A percentile compares a stretch with the other conserved stretches of the same genome.
Evolutionary conservation across 805 yeast species (phyloP).

Genomic region (Brettanomyces custersianus): DNA sequence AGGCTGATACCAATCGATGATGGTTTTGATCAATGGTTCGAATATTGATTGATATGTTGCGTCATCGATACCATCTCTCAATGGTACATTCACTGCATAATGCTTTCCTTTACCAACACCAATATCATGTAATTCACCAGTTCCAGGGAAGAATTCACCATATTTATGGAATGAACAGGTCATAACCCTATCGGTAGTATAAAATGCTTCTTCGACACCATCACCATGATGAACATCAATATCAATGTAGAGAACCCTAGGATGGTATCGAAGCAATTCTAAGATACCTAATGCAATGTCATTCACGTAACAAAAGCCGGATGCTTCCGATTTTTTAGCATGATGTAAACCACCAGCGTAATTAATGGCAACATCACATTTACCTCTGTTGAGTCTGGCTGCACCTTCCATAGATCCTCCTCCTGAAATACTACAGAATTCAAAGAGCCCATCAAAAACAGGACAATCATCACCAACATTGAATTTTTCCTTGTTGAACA

Average conservation of each 20-base stretch:
- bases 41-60: constrained; percentile 74
- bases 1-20: constrained; percentile 86
- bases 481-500: constrained; percentile 84
- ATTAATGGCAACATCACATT: constrained; percentile 85
- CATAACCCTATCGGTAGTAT: constrained; percentile 86
- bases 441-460: constrained; percentile 70
- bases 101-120: constrained; percentile 83
- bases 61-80: constrained; percentile 92
- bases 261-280: constrained; percentile 70
- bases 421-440: constrained; percentile 69
- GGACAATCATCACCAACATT: constrained; percentile 96
- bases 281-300: constrained; percentile 83
- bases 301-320: constrained; percentile 86
- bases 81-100: constrained; percentile 77
- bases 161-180: constrained; percentile 87
- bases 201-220: constrained; percentile 92
- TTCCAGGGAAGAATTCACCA: constrained; percentile 90
- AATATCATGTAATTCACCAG: constrained; percentile 77
- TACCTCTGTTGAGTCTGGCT: constrained; percentile 68
- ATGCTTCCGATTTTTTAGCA: constrained; percentile 83
- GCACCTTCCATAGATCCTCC: constrained; percentile 92
- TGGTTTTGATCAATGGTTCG: constrained; percentile 76
- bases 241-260: constrained; percentile 81
- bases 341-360: constrained; percentile 94
- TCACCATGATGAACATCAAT: constrained; percentile 93